These are phyloP conservation scores for Perilla frutescens DNA, from an alignment of 257 asterid species.

Conservation along the genomic window DNA sequence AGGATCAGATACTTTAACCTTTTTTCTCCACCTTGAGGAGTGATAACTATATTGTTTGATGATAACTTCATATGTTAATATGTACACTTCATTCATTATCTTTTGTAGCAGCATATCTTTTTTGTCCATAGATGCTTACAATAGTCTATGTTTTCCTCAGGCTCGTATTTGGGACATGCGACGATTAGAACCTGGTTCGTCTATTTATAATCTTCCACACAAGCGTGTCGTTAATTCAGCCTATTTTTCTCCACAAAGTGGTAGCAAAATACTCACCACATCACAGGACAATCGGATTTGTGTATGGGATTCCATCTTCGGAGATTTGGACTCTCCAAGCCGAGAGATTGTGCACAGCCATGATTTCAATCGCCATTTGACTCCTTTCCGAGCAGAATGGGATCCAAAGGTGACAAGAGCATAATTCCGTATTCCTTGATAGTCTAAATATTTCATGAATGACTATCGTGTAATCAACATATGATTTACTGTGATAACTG, in stretches of 20 bases:
- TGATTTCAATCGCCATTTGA: conserved; percentile 90
- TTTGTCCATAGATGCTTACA: conserved; percentile 19
- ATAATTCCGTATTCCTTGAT: conserved; percentile 20
- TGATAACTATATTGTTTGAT: background rate
- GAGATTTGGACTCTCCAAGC: conserved; percentile 84
- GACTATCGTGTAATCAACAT: conserved; percentile 10
- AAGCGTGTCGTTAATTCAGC: conserved; percentile 96
- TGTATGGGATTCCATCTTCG: conserved; percentile 95
- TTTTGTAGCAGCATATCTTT: background rate
- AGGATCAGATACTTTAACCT: background rate
- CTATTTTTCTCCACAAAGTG: conserved; percentile 86
- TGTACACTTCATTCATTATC: background rate
- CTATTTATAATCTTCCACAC: conserved; percentile 75
- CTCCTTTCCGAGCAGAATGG: conserved; percentile 97
- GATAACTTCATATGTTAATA: background rate
- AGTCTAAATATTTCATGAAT: background rate
- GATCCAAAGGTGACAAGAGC: conserved; percentile 75
- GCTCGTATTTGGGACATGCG: conserved; percentile 99
- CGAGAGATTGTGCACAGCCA: conserved; percentile 97
- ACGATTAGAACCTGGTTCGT: conserved; percentile 70
- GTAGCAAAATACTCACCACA: conserved; percentile 94
- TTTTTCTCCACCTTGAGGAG: background rate
- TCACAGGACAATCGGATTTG: conserved; percentile 93
- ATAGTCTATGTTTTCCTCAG: conserved; percentile 44
- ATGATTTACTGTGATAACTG: conserved; percentile 6